Evolutionary conservation across 306 rosid genomes (phyloP), one percentile per base, ranked within the genome.

Genomic region (Pueraria montana): DNA sequence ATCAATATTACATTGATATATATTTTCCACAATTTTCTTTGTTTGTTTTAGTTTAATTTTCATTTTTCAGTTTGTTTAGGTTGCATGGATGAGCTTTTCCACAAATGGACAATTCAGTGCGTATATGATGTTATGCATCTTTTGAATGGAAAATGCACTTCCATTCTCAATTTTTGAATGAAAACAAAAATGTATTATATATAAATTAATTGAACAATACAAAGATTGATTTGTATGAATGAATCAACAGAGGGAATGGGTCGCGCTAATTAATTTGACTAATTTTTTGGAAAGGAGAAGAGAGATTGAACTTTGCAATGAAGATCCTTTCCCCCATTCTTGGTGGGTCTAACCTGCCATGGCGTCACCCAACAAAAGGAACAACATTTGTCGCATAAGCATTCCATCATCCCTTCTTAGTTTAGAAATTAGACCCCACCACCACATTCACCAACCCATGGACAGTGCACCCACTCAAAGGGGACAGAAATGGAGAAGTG

Each of bases 281-380:
- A 14, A 10, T 48, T 61, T 70, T 34, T 52, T 84, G 21, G 63
- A 73, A 73, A 49, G 53, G 63, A 78, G 68, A 72, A 49, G 72
- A 58, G 69, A 77, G 58, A 77, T 77, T 48, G 82, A 66, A 73
- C 58, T 70, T 67, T 74, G 38, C 5, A 83, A 85, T 78, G 56
- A 40, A 24, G 59, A 45, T 76, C 43, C 49, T 84, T 73, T 72
- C 27, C 20, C 23, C 42, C 36, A 65, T 81, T 66, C 13, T 46
- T 71, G 73, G 83, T 86, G 85, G 85, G 83, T 71, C 80, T 70
- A 83, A 52, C 21, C 21, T 78, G 82, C 77, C 55, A 81, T 87
- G 84, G 82, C 84, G 88, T 81, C 86, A 81, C 73, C 82, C 79
- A 81, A 78, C 86, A 81, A 81, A 87, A 81, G 69, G 90, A 87